phyloP scores from a whole-genome alignment of 768 basidiomycete species.

The Boletus rex-veris region DNA sequence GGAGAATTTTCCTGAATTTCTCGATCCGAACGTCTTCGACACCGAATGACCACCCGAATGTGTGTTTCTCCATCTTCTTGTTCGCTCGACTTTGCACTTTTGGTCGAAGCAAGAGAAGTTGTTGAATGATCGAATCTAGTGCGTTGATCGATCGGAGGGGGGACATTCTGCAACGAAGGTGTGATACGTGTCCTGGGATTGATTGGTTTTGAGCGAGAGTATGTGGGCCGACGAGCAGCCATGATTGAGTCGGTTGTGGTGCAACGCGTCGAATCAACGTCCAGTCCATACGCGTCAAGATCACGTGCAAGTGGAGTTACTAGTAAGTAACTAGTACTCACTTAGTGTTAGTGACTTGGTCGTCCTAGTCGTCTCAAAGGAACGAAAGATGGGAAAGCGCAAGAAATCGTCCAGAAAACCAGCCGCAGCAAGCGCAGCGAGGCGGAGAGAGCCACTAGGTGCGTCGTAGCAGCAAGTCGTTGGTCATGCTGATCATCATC shows the following conservation, averaged over 20 bases:
- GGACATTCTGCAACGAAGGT: constrained; percentile 29
- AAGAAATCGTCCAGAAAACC: constrained; percentile 89
- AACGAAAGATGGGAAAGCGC: constrained; percentile 71
- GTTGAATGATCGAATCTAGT: constrained; percentile 18
- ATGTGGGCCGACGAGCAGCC: constrained; percentile 60
- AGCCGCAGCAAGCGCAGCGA: constrained; percentile 55
- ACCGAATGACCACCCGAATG: constrained; percentile 92
- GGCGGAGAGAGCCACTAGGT: constrained; percentile 75
- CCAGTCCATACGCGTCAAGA: constrained; percentile 26
- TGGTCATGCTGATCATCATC: constrained; percentile 1
- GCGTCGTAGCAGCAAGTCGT: constrained; percentile 1
- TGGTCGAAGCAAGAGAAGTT: constrained; percentile 24
- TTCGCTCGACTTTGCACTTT: constrained; percentile 25
- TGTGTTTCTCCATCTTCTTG: constrained; percentile 64
- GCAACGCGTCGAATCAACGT: constrained; percentile 32
- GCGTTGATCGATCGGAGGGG: constrained; percentile 20
- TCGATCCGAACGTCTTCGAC: constrained; percentile 78
- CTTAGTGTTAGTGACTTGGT: neutral
- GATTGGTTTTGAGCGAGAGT: constrained; percentile 39
- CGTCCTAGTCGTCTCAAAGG: neutral
- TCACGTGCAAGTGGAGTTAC: constrained; percentile 28
- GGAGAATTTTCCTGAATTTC: constrained; percentile 86
- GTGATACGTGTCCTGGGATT: constrained; percentile 48
- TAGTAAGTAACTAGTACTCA: too few species aligned
- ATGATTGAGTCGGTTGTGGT: constrained; percentile 35